Conservation (phyloP, 306 rosid genomes). For the Luffa acutangula region DNA sequence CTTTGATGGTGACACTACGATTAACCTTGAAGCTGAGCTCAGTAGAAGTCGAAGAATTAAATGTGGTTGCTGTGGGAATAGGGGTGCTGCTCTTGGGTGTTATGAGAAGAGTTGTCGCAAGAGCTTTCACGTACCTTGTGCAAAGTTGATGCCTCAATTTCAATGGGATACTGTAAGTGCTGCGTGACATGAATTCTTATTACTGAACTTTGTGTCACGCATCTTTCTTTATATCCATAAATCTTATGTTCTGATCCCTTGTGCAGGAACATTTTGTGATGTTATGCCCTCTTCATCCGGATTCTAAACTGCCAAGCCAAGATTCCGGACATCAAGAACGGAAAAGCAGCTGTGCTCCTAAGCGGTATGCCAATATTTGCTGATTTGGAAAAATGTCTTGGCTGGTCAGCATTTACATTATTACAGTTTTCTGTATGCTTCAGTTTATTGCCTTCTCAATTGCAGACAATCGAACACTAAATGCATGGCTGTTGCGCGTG, state of each 20-base stretch:
- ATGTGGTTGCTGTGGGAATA: conserved; percentile 74
- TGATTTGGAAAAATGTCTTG: background rate
- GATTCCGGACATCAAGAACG: conserved; percentile 31
- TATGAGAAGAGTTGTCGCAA: conserved; percentile 71
- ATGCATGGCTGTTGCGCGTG: conserved; percentile 14
- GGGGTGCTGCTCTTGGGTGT: conserved; percentile 92
- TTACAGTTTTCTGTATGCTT: conserved; percentile 2
- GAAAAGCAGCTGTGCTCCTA: conserved; percentile 26
- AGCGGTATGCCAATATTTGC: conserved; percentile 16
- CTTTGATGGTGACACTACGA: conserved; percentile 56
- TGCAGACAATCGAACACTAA: conserved; percentile 20
- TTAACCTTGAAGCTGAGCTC: conserved; percentile 81
- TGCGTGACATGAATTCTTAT: background rate
- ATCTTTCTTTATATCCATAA: background rate
- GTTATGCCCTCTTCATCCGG: conserved; percentile 74
- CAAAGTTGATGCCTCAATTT: conserved; percentile 65
- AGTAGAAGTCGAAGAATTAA: conserved; percentile 76
- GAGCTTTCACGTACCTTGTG: conserved; percentile 89
- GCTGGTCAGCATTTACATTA: background rate
- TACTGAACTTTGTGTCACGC: background rate
- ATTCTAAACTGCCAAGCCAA: conserved; percentile 55
- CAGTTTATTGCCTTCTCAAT: background rate
- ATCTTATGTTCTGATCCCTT: background rate
- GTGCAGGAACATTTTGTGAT: conserved; percentile 76
- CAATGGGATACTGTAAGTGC: conserved; percentile 77